A percentile compares a stretch with the other conserved stretches of the same genome.
phyloP scores from a whole-genome alignment of 768 basidiomycete genomes.

The Leccinum boreale region DNA sequence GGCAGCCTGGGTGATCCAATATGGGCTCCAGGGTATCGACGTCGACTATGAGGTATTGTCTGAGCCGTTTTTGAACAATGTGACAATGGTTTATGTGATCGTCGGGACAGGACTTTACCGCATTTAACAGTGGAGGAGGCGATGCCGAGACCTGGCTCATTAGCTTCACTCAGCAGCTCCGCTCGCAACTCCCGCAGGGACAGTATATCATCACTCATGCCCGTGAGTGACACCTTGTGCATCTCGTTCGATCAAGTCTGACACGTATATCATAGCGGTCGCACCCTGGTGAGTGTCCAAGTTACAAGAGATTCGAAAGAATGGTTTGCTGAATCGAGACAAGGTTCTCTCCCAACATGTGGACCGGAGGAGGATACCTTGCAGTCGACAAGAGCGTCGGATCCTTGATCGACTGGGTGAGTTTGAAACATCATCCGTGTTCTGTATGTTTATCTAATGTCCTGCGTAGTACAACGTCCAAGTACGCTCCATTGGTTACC shows the following conservation, averaged over 20 bases:
- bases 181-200: slow-evolving; percentile 27
- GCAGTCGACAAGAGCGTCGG: slow-evolving; percentile 37
- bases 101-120: slow-evolving; percentile 30
- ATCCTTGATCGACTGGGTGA: slow-evolving; percentile 44
- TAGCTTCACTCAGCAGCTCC: slow-evolving; percentile 33
- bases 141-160: slow-evolving; percentile 36
- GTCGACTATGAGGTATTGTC: slow-evolving; percentile 48
- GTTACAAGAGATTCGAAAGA: background rate
- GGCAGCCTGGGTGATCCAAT: slow-evolving; percentile 46
- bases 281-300: slow-evolving; percentile 20
- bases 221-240: slow-evolving; percentile 23
- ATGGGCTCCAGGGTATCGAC: slow-evolving; percentile 48
- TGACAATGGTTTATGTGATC: background rate
- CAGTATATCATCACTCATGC: slow-evolving; percentile 25
- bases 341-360: slow-evolving; percentile 22
- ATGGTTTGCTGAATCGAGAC: background rate
- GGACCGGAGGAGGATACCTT: slow-evolving; percentile 37
- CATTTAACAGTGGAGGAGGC: slow-evolving; percentile 36
- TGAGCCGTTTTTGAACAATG: background rate
- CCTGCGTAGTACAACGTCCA: slow-evolving; percentile 36
- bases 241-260: background rate
- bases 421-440: background rate
- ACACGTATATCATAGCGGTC: slow-evolving; percentile 11
- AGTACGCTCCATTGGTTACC: slow-evolving; percentile 17
- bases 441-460: background rate